These are phyloP conservation scores for Avena atlantica DNA, from an alignment of 176 grass and related monocot species.

Conservation along the genomic window DNA sequence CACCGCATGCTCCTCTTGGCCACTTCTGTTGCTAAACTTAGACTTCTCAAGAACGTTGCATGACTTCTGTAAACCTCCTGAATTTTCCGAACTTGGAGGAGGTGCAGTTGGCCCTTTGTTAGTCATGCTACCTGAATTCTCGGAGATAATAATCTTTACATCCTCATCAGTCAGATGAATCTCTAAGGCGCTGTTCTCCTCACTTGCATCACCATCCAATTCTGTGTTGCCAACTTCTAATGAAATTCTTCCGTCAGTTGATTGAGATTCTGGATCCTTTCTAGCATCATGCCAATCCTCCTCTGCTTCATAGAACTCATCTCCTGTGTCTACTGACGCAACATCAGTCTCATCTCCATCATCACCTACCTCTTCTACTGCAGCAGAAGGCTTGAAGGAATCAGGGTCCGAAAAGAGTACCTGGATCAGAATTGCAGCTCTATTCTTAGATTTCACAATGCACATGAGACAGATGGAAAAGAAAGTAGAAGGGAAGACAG, in stretches of 20 bases:
- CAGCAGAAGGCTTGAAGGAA: conserved; percentile 63
- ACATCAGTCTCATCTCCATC: conserved; percentile 88
- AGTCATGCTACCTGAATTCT: conserved; percentile 46
- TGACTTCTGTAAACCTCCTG: conserved; percentile 56
- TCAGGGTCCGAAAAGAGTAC: conserved; percentile 82
- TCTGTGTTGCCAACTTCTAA: conserved; percentile 42
- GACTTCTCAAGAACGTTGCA: conserved; percentile 49
- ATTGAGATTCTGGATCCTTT: conserved; percentile 70
- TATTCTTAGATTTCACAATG: conserved; percentile 47
- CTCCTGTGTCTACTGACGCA: conserved; percentile 75
- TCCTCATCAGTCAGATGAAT: conserved; percentile 46
- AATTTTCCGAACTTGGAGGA: conserved; percentile 51
- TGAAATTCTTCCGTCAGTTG: conserved; percentile 49
- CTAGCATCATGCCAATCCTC: conserved; percentile 92
- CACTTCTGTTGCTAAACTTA: conserved; percentile 44
- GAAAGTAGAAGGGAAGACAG: conserved; percentile 14
- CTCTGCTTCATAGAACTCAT: conserved; percentile 97
- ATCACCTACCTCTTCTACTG: conserved; percentile 63
- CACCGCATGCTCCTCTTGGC: conserved; percentile 51
- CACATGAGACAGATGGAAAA: conserved; percentile 23
- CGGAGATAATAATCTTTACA: conserved; percentile 53
- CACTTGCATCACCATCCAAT: conserved; percentile 40
- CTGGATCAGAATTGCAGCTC: conserved; percentile 50
- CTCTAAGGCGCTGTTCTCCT: conserved; percentile 41
- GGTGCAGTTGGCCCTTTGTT: conserved; percentile 33